Evolutionary conservation across 2,329 filamentous ascomycete genomes (phyloP).

Genomic region (Helminthosporium solani): DNA sequence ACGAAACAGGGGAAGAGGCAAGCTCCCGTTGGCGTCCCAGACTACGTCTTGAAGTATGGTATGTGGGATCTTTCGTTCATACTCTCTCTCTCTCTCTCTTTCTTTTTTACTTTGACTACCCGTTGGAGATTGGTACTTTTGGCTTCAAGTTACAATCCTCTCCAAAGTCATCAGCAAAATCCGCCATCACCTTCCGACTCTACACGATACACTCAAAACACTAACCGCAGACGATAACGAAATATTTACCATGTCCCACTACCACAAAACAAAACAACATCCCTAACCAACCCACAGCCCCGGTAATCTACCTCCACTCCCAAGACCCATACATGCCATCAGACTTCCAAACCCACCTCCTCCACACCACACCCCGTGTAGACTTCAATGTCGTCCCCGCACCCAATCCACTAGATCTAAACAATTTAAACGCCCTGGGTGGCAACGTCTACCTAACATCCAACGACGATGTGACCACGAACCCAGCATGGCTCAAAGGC

Average conservation of each 20-base stretch:
- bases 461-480: conserved; percentile 44
- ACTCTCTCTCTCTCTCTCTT: background rate
- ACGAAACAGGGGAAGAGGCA: conserved; percentile 19
- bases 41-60: conserved; percentile 45
- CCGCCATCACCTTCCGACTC: conserved; percentile 2
- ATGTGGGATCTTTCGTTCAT: conserved; percentile 9
- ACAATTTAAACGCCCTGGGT: conserved; percentile 48
- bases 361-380: conserved; percentile 43
- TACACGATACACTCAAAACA: background rate
- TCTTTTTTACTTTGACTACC: background rate
- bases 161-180: background rate
- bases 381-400: conserved; percentile 37
- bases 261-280: background rate
- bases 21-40: conserved; percentile 30
- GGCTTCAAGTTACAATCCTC: background rate
- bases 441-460: conserved; percentile 49
- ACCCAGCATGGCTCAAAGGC: conserved; percentile 51
- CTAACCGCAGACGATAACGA: too few relatives aligned
- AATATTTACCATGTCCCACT: too few relatives aligned
- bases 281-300: conserved; percentile 36
- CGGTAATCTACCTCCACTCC: conserved; percentile 48
- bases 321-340: conserved; percentile 47
- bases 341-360: conserved; percentile 45
- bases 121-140: background rate
- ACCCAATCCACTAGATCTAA: conserved; percentile 43